phyloP scores from a whole-genome alignment of 169 alveolate species.

The Cystoisospora suis region DNA sequence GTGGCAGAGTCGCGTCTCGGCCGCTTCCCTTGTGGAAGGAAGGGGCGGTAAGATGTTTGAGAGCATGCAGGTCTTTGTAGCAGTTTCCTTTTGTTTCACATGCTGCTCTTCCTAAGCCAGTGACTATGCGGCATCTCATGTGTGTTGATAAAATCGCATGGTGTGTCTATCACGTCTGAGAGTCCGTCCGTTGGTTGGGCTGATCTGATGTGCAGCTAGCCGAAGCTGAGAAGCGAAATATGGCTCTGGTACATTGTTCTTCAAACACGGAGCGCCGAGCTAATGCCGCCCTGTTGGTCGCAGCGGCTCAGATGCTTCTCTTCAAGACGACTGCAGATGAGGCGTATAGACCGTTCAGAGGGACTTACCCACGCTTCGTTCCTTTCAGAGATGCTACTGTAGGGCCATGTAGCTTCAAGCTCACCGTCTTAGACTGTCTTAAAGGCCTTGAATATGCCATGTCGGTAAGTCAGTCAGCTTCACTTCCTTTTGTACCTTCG shows the following conservation, averaged over 20 bases:
- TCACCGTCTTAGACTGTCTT: slow-evolving; percentile 84
- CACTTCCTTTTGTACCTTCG: too few relatives aligned
- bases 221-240: slow-evolving; percentile 2
- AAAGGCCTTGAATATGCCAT: slow-evolving; percentile 93
- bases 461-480: slow-evolving; percentile 67
- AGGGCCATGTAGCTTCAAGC: slow-evolving; percentile 74
- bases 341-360: slow-evolving; percentile 81
- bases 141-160: too few relatives aligned
- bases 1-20: too few relatives aligned
- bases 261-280: slow-evolving; percentile 82
- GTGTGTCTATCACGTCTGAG: not conserved
- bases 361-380: slow-evolving; percentile 59
- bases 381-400: slow-evolving; percentile 81
- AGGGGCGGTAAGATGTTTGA: not conserved
- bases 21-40: not conserved
- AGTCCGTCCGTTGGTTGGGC: not conserved
- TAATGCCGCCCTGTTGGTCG: slow-evolving; percentile 90
- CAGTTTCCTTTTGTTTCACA: not conserved
- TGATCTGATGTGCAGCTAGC: slow-evolving; percentile 61
- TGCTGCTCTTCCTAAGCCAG: too few relatives aligned
- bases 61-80: not conserved
- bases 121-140: too few relatives aligned
- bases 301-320: slow-evolving; percentile 87
- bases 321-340: slow-evolving; percentile 78
- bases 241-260: slow-evolving; percentile 64